Base-by-base conservation (phyloP, 116 monocot species). In the Papilionanthe hybrid region DNA sequence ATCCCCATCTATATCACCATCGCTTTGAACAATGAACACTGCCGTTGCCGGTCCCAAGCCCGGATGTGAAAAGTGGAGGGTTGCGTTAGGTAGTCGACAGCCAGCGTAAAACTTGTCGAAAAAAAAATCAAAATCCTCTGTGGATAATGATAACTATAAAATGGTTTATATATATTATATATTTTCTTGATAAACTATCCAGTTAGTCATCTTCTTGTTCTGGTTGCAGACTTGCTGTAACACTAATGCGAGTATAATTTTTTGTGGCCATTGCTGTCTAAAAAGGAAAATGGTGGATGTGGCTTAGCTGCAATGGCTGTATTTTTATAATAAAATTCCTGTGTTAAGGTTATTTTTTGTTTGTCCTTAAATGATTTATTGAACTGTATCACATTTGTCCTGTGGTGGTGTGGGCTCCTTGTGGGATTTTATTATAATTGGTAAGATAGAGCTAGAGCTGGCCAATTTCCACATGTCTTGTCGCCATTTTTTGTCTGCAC, bases 231-330 rank as follows among this genome's bases (percentile, higher is more conserved):
- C 45, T 45, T 45, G 45, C 32, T 32, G 30, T 32, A 30, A 68
- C 68, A 68, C 30, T 17, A 20, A 19, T 80, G 4, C 41, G n/a
- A 53, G 72, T 18, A 18, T 19, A 37, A 23, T 37, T 18, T 7
- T 42, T 2, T 42, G 43, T 32, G 23, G 80, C 42, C 32, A 37
- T 32, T 41, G 23, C n/a, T 77, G 48, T 47, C 30, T 76, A 20
- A 67, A 76, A 76, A 76, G 45, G 75, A 81, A 76, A 75, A n/a
- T 20, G 42, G 75, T 60, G 9, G 41, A 57, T 57, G 45, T 60
- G 27, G 74, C 81, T 75, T 48, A 48, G 60, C 20, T 76, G 43
- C 11, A 28, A 22, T 13, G 18, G 63, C 45, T 22, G 44, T 48
- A 43, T 72, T 15, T n/a, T 10, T 75, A 25, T 48, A 25, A 19